Evolutionary conservation across 495 filamentous ascomycete species (phyloP).

Genomic region (Trichoderma reesei): DNA sequence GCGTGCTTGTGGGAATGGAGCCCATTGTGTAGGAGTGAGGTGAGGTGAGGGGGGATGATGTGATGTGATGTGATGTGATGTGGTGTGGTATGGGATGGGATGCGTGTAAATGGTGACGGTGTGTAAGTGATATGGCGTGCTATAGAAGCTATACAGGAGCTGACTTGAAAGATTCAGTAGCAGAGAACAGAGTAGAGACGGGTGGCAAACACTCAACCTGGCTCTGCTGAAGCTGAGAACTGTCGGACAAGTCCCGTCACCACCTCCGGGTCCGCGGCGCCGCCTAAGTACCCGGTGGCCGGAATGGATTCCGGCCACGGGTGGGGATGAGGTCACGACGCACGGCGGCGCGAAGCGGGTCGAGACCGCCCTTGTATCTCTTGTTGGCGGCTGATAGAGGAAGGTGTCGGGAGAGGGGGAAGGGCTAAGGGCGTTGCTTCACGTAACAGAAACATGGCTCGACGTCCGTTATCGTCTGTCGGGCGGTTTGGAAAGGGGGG

Average conservation of each 20-base stretch:
- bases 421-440: neutral
- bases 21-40: slow-evolving; percentile 32
- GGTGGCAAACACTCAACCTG: neutral
- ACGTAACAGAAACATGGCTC: slow-evolving; percentile 9
- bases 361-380: slow-evolving; percentile 4
- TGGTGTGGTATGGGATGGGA: neutral
- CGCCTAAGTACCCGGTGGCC: slow-evolving; percentile 49
- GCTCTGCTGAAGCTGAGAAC: neutral
- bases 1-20: slow-evolving; percentile 20
- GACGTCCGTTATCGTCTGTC: neutral
- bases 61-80: neutral
- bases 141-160: neutral
- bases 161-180: neutral
- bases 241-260: slow-evolving; percentile 13
- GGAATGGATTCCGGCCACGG: slow-evolving; percentile 53
- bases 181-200: neutral
- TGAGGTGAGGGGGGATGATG: slow-evolving; percentile 10
- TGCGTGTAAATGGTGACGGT: slow-evolving; percentile 24
- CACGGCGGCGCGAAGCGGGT: neutral
- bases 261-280: slow-evolving; percentile 23
- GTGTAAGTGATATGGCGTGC: slow-evolving; percentile 17
- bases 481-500: neutral
- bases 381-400: neutral
- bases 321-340: slow-evolving; percentile 7
- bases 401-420: slow-evolving; percentile 10